Evolutionary conservation across 306 rosid genomes (phyloP), one percentile per base, ranked within the genome.

Genomic region (Macrotyloma uniflorum): DNA sequence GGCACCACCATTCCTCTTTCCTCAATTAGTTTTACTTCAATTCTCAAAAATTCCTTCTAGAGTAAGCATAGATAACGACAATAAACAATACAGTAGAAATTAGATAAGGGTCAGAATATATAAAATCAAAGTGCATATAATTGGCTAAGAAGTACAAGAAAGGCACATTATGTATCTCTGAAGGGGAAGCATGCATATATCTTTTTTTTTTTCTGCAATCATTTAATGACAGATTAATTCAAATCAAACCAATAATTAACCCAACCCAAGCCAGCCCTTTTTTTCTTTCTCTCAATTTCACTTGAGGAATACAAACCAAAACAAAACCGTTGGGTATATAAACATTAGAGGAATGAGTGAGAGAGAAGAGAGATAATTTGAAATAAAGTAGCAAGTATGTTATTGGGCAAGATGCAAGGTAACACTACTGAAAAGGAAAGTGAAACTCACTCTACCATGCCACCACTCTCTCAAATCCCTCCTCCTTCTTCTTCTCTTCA

Each of bases 281-380:
- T 33, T 63, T 47, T 55, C 43, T 38, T 1, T 24, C 35, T 15
- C 14, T 59, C 9, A 26, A n/a, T 8, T 62, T 40, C 51, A 38
- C 36, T 36, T 9, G 9, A 28, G 58, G 23, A 38, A 20, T 20
- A 16, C 9, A 6, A n/a, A 4, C 22, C 67, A 69, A 24, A 14
- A 22, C 61, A 62, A 43, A 62, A 79, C 66, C 75, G 74, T 54
- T 75, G 63, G 70, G 22, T 36, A 55, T 77, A 36, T 64, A 58
- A n/a, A 35, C n/a, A 74, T 6, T n/a, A 38, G 3, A 40, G 0
- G 51, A 22, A 47, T 2, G 24, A 40, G 22, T 18, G 55, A 8
- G 20, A 6, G 42, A 53, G 9, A 22, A 15, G 20, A 32, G 63
- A 46, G 72, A 20, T 9, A 4, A 38, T 38, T 8, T n/a, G n/a